Evolutionary conservation across 352 stramenopile species (phyloP).

Genomic region (Peronospora farinosa): DNA sequence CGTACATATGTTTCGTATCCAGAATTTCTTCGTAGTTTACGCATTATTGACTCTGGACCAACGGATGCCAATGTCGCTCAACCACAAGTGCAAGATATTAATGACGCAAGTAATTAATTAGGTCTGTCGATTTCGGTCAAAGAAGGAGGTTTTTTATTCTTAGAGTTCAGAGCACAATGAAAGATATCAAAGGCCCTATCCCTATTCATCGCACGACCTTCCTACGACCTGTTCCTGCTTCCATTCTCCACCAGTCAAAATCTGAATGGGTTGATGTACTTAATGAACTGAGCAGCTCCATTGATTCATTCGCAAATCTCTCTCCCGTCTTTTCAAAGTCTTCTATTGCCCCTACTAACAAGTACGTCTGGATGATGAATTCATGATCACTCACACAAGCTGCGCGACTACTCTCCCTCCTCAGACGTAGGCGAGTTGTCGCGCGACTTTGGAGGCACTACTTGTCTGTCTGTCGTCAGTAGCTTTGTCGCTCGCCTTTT

Average conservation of each 20-base stretch:
- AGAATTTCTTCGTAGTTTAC: conserved; percentile 62
- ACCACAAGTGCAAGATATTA: conserved; percentile 3
- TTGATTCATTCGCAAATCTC: conserved; percentile 34
- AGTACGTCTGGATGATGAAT: conserved; percentile 20
- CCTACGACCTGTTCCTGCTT: neutral
- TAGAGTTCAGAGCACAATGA: too few relatives aligned
- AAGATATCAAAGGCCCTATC: too few relatives aligned
- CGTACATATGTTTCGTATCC: conserved; percentile 56
- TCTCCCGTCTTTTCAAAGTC: conserved; percentile 33
- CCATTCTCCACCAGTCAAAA: conserved; percentile 8
- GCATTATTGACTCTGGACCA: conserved; percentile 46
- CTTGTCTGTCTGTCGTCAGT: conserved; percentile 10
- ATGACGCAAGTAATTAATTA: conserved; percentile 6
- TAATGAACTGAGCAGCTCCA: neutral
- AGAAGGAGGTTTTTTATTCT: too few relatives aligned
- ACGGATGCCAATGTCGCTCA: conserved; percentile 8
- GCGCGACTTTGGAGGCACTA: conserved; percentile 64
- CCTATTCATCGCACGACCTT: conserved; percentile 1
- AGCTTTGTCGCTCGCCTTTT: conserved; percentile 11
- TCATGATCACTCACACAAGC: conserved; percentile 22
- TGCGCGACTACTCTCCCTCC: conserved; percentile 16
- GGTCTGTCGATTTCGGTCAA: too few relatives aligned
- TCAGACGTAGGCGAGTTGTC: conserved; percentile 14
- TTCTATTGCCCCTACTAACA: conserved; percentile 17
- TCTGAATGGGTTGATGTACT: too few relatives aligned